phyloP scores from a whole-genome alignment of 192 early-diverging fungal genomes.

The Backusella mclennaniae region DNA sequence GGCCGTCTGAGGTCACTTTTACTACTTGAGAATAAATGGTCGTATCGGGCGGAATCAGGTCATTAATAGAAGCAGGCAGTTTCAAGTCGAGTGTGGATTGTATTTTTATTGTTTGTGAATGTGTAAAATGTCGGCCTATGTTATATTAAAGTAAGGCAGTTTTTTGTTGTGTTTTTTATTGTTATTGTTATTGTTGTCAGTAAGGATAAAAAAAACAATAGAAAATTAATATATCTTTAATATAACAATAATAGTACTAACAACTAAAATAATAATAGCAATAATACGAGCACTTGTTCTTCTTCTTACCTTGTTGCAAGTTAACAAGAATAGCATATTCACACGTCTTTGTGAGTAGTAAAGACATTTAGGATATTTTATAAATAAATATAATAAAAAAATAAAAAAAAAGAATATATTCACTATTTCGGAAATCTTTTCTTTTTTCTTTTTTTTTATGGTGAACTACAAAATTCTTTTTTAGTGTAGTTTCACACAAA shows the following conservation, averaged over 20 bases:
- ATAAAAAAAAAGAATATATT: background rate
- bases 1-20: constrained; percentile 6
- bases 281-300: background rate
- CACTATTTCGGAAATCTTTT: constrained; percentile 1
- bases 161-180: background rate
- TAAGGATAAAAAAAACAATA: background rate
- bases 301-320: constrained; percentile 31
- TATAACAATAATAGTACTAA: background rate
- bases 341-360: constrained; percentile 36
- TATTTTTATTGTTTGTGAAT: constrained; percentile 14
- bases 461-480: background rate
- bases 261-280: background rate
- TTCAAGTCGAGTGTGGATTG: constrained; percentile 27
- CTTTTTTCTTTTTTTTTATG: background rate
- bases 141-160: background rate
- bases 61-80: constrained; percentile 30
- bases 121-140: constrained; percentile 30
- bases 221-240: background rate
- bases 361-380: constrained; percentile 28
- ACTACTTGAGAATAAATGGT: constrained; percentile 20
- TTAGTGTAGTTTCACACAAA: background rate
- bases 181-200: background rate
- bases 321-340: constrained; percentile 37
- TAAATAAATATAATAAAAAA: background rate
- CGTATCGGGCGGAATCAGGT: constrained; percentile 34